Percentiles rank a stretch among this genome's conserved stretches.
Evolutionary conservation across 2,329 filamentous ascomycete species (phyloP).

Genomic region (Alternaria sp.): DNA sequence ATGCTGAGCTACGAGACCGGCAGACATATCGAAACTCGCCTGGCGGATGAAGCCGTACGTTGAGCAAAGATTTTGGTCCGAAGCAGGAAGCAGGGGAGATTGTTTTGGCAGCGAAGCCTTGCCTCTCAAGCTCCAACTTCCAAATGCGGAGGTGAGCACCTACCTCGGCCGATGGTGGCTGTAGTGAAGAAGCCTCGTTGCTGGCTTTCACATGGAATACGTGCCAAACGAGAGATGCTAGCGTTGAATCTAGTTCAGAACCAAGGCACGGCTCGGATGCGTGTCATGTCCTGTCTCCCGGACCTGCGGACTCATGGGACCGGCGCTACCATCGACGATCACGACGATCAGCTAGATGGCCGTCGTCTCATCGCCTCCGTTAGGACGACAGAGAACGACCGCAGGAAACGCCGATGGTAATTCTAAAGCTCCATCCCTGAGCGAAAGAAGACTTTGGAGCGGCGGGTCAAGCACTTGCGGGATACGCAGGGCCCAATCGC

Average conservation of each 20-base stretch:
- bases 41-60: background rate
- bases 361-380: background rate
- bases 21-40: background rate
- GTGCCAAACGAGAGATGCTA: background rate
- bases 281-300: constrained; percentile 3
- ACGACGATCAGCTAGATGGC: background rate
- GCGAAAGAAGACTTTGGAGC: background rate
- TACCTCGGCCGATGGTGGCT: background rate
- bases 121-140: background rate
- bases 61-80: background rate
- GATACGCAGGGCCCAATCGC: background rate
- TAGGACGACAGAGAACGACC: background rate
- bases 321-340: background rate
- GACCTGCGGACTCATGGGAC: constrained; percentile 1
- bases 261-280: constrained; percentile 2
- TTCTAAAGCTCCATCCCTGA: background rate
- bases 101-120: background rate
- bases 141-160: background rate
- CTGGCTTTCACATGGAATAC: background rate
- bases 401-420: background rate
- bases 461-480: background rate
- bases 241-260: background rate
- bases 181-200: background rate
- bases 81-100: background rate
- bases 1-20: constrained; percentile 14